Base-by-base conservation (phyloP, 495 filamentous ascomycete species). In the Neurospora sp. region DNA sequence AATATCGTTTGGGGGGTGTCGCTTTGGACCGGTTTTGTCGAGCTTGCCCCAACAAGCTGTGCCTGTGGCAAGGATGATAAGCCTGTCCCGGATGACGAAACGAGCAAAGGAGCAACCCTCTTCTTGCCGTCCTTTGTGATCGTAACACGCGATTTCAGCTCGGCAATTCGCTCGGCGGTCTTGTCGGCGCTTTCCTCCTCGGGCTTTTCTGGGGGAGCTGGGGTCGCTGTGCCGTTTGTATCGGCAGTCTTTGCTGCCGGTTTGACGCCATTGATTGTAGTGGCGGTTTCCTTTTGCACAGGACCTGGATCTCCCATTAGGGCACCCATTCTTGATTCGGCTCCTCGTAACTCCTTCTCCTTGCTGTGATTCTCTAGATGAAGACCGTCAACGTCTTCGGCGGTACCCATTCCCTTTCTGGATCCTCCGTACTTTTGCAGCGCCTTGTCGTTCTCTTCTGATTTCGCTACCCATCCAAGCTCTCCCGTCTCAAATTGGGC, bases 81-180 rank as follows among this genome's bases (percentile, higher is more conserved):
- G 19, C 91, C 92, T 7, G 89, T 91, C 9, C 92, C 93, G 28
- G 92, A 91, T 24, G 90, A 93, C 5, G 96, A 98, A 19, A 99
- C 92, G 5, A 99, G 87, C 76, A 98, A 82, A 7, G 96, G 96
- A 4, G 93, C 92, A 71, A 99, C 94, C 34, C 96, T 89, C 83
- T 98, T 99, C 83, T 94, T 98, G 21, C 96, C 96, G 71, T 99
- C 96, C 80, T 98, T 98, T 2, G 94, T 97, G 69, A 97, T 92
- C 21, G 94, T 97, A 9, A 97, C 93, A 11, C 95, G 90, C 70
- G 93, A 90, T 80, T 98, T 98, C 73, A 98, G 79, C 71, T 89
- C 89, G 70, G 93, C 92, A 42, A 96, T 84, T 75, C 92, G 91
- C 62, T 85, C 82, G 40, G 84, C 89, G 4, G 89, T 83, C 77